A percentile compares a stretch with the other conserved stretches of the same genome.
These are phyloP conservation scores for Epichloe uncinata DNA, from an alignment of 2,329 filamentous ascomycete genomes.

Conservation along the genomic window DNA sequence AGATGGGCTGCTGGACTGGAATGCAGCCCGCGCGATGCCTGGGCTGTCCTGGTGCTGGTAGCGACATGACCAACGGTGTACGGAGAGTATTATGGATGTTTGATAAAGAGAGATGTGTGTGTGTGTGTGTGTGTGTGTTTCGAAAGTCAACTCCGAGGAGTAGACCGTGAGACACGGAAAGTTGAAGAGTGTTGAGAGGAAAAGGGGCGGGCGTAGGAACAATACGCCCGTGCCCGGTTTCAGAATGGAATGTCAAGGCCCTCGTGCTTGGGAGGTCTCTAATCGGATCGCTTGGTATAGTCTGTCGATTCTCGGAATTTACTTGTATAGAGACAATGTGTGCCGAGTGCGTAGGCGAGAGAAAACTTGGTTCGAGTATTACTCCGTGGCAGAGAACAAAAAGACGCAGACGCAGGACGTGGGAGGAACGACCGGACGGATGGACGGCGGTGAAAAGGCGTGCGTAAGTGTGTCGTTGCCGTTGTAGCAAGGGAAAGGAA, in stretches of 20 bases:
- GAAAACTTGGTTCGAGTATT: too few species aligned
- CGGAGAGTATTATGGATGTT: slow-evolving; percentile 1
- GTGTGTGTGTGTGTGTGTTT: background rate
- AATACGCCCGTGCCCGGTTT: background rate
- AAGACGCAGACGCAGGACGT: slow-evolving; percentile 4
- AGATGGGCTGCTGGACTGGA: slow-evolving; percentile 7
- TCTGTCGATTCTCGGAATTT: background rate
- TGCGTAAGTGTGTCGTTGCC: slow-evolving; percentile 1
- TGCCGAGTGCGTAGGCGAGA: background rate
- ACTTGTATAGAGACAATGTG: background rate
- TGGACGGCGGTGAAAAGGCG: background rate
- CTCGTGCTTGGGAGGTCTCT: background rate
- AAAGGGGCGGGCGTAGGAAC: background rate
- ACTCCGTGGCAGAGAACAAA: background rate
- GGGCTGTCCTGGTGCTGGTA: slow-evolving; percentile 6
- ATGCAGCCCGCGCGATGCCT: slow-evolving; percentile 8
- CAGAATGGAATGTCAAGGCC: background rate
- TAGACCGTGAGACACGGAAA: slow-evolving; percentile 6
- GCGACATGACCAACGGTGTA: slow-evolving; percentile 8
- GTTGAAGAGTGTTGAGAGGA: background rate
- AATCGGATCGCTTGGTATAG: background rate
- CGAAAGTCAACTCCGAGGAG: slow-evolving; percentile 3
- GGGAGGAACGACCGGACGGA: background rate
- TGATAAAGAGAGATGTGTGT: background rate
- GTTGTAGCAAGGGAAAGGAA: slow-evolving; percentile 9